Base-by-base conservation (phyloP, 305 asterid species). In the Fraxinus greggii region DNA sequence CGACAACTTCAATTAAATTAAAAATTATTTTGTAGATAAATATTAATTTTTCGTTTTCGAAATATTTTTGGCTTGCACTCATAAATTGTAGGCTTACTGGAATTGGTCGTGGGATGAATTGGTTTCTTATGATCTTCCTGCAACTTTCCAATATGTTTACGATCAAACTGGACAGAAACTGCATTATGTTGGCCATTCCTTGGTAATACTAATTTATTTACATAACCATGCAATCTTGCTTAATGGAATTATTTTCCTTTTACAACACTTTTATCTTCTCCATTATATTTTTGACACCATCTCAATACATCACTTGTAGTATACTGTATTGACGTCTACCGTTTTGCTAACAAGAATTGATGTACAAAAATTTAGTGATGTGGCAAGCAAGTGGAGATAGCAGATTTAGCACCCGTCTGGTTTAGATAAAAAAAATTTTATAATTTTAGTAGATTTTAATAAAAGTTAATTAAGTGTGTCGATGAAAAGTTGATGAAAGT, bases 101-200 rank as follows among this genome's bases (percentile, higher is more conserved):
- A 84, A 89, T 56, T 91, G 95, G 95, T 84, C 92, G 2, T 91
- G 95, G 95, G 93, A 91, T 85, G 93, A 91, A 89, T 84, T 91
- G 77, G 91, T 36, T 13, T 87, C 87, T 17, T 86, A 86, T 36
- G 95, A 91, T 80, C 90, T 91, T 29, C 92, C 92, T 7, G 91
- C 92, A 56, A 82, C 87, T 5, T 79, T 88, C 63, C 83, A 83
- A 19, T 88, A 88, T 28, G 89, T 91, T 72, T 76, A 89, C 33
- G 86, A 69, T 32, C 92, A 88, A 82, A 89, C 92, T 5, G 90
- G 89, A 33, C 90, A 87, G 82, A 89, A 87, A 32, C 81, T 87
- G 42, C 93, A 91, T 84, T 91, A 89, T 76, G 90, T 89, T 82
- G 95, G 95, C 9, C 93, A 90, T 56, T 91, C 93, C 75, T 77